Base-by-base conservation (phyloP, 2,329 filamentous ascomycete species). In the Clonostachys sp. region DNA sequence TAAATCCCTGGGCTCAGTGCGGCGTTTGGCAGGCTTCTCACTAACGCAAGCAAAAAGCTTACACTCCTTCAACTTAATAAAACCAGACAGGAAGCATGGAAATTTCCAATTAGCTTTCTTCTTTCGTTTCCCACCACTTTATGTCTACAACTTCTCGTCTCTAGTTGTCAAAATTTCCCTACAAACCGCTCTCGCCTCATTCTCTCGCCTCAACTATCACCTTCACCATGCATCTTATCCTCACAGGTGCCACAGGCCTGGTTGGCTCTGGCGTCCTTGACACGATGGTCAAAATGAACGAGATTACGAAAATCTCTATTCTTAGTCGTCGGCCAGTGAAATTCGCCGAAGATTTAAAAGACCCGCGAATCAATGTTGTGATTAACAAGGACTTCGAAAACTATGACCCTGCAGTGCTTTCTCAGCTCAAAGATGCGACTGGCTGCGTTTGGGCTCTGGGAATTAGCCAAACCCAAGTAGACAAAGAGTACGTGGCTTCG, bases 381-480 rank as follows among this genome's bases (percentile, higher is more conserved):
- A 68, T 84, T n/a, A 85, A 90, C 58, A 72, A 77, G n/a, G 83
- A 91, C 61, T 91, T 87, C 57, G 63, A 68, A 13, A 68, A 61
- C 2, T 91, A 89, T 60, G 74, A 78, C 34, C 55, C 74, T n/a
- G 69, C 71, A 1, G 54, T 89, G 3, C 70, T 90, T 10, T 53
- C 64, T 20, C 71, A 84, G 58, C 70, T 91, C 1, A 71, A 75
- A 45, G 86, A 80, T 20, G 87, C 86, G 0, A 68, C 76, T 8
- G 86, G 83, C 3, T 86, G 82, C 50, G 83, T 91, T 2, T 91
- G 87, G 87, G 86, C 87, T 0, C 71, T 86, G 42, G 87, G 87
- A 1, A 81, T 84, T 43, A 82, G 78, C 51, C 77, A 83, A 56
- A 80, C 63, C 12, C 66, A 75, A 39, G 84, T 88, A 7, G 60